Conservation (phyloP, 805 yeast genomes). For the Debaryomyces prosopidis region DNA sequence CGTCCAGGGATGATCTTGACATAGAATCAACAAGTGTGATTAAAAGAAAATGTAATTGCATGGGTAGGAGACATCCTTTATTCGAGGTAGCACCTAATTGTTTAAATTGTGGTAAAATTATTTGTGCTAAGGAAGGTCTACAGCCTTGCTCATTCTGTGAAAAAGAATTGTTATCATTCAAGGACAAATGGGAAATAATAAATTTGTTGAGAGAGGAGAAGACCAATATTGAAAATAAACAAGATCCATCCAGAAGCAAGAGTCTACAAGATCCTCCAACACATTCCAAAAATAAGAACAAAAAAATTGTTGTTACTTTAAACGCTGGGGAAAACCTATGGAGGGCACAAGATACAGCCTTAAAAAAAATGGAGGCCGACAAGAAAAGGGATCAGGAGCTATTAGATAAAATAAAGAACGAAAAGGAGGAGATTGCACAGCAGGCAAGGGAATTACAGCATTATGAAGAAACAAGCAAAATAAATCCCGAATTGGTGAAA, state of each 20-base stretch:
- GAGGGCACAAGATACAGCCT: conserved; percentile 65
- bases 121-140: conserved; percentile 85
- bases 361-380: conserved; percentile 56
- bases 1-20: conserved; percentile 9
- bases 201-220: conserved; percentile 56
- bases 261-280: conserved; percentile 13
- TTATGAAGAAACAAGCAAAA: conserved; percentile 37
- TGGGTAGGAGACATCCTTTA: conserved; percentile 85
- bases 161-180: conserved; percentile 55
- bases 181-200: conserved; percentile 60
- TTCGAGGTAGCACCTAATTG: conserved; percentile 93
- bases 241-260: conserved; percentile 15
- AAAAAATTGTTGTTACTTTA: conserved; percentile 55
- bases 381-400: conserved; percentile 23
- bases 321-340: conserved; percentile 63
- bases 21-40: conserved; percentile 6
- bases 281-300: conserved; percentile 31
- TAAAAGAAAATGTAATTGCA: conserved; percentile 65
- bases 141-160: conserved; percentile 90
- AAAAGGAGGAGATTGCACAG: conserved; percentile 35
- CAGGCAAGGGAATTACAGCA: conserved; percentile 41
- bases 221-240: conserved; percentile 32
- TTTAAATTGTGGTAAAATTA: conserved; percentile 88
- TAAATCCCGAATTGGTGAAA: conserved; percentile 58
- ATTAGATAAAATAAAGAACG: conserved; percentile 17